phyloP scores from a whole-genome alignment of 1,139 yeast species.

The Zygosaccharomyces pseudobailii region DNA sequence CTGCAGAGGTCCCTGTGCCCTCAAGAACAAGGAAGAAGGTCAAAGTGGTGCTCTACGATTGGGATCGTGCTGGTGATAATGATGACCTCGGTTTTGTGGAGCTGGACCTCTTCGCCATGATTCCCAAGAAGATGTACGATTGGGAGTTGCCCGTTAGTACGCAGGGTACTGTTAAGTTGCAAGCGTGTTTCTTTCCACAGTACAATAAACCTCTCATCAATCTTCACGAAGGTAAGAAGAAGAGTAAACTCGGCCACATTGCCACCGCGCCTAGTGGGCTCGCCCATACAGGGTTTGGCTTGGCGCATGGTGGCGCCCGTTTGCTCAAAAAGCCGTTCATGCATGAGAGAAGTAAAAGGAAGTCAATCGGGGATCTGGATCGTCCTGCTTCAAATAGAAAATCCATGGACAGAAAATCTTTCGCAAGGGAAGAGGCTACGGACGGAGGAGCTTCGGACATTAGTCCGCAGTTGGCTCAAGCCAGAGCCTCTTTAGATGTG shows the following conservation, averaged over 20 bases:
- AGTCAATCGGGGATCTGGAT: neutral
- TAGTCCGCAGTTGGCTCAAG: slow-evolving; percentile 9
- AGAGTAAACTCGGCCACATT: slow-evolving; percentile 35
- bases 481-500: slow-evolving; percentile 19
- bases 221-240: slow-evolving; percentile 33
- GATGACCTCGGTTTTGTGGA: slow-evolving; percentile 51
- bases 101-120: slow-evolving; percentile 47
- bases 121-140: slow-evolving; percentile 43
- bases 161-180: slow-evolving; percentile 53
- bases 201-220: slow-evolving; percentile 58
- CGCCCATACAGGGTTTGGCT: slow-evolving; percentile 33
- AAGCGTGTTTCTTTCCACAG: slow-evolving; percentile 57
- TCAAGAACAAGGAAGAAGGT: slow-evolving; percentile 56
- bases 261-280: slow-evolving; percentile 37
- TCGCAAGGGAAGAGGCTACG: slow-evolving; percentile 2
- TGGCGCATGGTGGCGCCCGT: slow-evolving; percentile 38
- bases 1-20: slow-evolving; percentile 50
- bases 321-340: slow-evolving; percentile 27
- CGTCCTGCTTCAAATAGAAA: neutral
- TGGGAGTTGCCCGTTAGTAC: slow-evolving; percentile 51
- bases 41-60: slow-evolving; percentile 53
- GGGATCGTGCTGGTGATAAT: slow-evolving; percentile 72
- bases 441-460: neutral
- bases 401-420: slow-evolving; percentile 4
- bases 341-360: slow-evolving; percentile 5